A percentile compares a stretch with the other conserved stretches of the same genome.
Evolutionary conservation across 805 yeast genomes (phyloP).

Genomic region (Nakazawaea ishiwadae): DNA sequence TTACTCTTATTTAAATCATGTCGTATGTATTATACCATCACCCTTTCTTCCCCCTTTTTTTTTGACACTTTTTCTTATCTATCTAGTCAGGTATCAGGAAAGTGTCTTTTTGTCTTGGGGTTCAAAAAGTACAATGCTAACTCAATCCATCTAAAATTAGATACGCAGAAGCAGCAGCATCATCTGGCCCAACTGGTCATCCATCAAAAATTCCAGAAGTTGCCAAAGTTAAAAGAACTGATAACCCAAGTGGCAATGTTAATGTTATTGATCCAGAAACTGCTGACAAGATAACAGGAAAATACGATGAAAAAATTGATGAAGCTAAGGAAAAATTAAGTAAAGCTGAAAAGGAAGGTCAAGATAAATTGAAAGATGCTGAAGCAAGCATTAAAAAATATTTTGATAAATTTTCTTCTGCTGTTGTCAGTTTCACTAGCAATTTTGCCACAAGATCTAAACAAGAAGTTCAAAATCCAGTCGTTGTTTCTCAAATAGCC

Average conservation of each 20-base stretch:
- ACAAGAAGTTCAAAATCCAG: slow-evolving; percentile 57
- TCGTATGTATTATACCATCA: background rate
- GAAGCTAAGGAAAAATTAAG: slow-evolving; percentile 27
- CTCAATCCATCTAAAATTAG: background rate
- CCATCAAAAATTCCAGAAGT: slow-evolving; percentile 27
- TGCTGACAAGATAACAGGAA: slow-evolving; percentile 13
- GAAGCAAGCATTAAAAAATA: slow-evolving; percentile 17
- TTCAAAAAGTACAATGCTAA: too few species aligned
- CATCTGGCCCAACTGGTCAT: slow-evolving; percentile 32
- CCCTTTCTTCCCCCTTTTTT: background rate
- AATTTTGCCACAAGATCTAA: slow-evolving; percentile 19
- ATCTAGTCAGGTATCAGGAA: too few species aligned
- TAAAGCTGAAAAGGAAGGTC: slow-evolving; percentile 25
- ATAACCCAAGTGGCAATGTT: slow-evolving; percentile 13
- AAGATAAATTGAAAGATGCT: slow-evolving; percentile 20
- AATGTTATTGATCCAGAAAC: slow-evolving; percentile 8
- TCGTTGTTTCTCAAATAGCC: slow-evolving; percentile 48
- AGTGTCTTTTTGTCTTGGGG: too few species aligned
- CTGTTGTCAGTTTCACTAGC: slow-evolving; percentile 12
- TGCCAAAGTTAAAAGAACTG: slow-evolving; percentile 19
- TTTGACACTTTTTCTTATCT: too few species aligned
- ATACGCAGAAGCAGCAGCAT: slow-evolving; percentile 39
- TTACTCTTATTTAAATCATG: background rate
- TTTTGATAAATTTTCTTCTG: slow-evolving; percentile 17
- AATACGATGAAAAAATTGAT: slow-evolving; percentile 21